These are phyloP conservation scores for Mentha longifolia DNA, from an alignment of 257 asterid species.

Conservation along the genomic window DNA sequence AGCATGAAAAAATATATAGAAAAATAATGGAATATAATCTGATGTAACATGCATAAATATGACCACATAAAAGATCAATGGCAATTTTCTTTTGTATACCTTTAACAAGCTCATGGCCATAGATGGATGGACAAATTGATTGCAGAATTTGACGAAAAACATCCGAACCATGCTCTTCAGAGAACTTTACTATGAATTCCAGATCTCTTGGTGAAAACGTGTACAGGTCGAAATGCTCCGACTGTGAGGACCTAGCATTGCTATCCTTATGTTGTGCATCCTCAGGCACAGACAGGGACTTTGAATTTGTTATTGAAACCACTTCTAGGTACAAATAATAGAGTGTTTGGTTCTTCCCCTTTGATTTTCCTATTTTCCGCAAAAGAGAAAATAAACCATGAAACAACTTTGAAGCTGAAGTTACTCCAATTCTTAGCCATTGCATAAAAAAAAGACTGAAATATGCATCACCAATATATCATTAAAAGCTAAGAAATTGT, in stretches of 20 bases:
- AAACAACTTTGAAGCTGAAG: slow-evolving; percentile 15
- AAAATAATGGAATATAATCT: slow-evolving; percentile 21
- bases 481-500: background rate
- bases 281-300: slow-evolving; percentile 68
- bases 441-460: slow-evolving; percentile 26
- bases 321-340: slow-evolving; percentile 84
- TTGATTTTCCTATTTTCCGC: slow-evolving; percentile 67
- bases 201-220: slow-evolving; percentile 88
- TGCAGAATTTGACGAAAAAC: slow-evolving; percentile 81
- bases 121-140: slow-evolving; percentile 93
- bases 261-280: slow-evolving; percentile 52
- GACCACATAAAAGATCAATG: slow-evolving; percentile 9
- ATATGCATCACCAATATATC: too few species aligned
- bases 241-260: slow-evolving; percentile 45
- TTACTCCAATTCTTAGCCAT: slow-evolving; percentile 12
- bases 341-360: slow-evolving; percentile 81
- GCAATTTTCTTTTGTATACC: slow-evolving; percentile 47
- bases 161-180: slow-evolving; percentile 88
- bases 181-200: slow-evolving; percentile 85
- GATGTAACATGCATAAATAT: slow-evolving; percentile 24
- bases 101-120: slow-evolving; percentile 97
- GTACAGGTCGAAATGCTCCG: slow-evolving; percentile 66
- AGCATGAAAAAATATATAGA: slow-evolving; percentile 15
- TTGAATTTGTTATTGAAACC: slow-evolving; percentile 78
- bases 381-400: slow-evolving; percentile 4